phyloP scores from a whole-genome alignment of 306 rosid genomes.

The Begonia fuchsioides region DNA sequence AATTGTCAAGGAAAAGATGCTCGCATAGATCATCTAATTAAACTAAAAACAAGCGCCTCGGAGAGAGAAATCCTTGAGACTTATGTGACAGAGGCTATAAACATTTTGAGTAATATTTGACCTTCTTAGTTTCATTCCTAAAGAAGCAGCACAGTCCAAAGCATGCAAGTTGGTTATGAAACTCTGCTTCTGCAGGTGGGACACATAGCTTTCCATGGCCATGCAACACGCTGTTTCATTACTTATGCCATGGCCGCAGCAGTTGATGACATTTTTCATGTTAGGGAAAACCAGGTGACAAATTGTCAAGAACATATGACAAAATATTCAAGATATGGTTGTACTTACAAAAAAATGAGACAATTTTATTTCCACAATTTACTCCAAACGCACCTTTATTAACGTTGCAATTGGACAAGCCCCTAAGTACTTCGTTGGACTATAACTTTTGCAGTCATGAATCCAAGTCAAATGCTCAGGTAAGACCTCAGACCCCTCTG shows the following conservation, averaged over 20 bases:
- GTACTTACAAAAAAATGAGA: not conserved
- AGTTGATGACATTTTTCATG: conserved; percentile 39
- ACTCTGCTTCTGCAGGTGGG: conserved; percentile 94
- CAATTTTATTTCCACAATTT: not conserved
- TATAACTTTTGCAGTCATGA: conserved; percentile 54
- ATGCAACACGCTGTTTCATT: conserved; percentile 67
- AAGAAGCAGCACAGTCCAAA: conserved; percentile 71
- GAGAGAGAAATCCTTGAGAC: conserved; percentile 87
- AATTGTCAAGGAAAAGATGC: conserved; percentile 1
- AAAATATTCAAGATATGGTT: conserved; percentile 5
- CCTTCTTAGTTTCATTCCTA: conserved; percentile 59
- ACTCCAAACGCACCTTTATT: conserved; percentile 42
- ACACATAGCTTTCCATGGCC: conserved; percentile 73
- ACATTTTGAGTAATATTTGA: conserved; percentile 52
- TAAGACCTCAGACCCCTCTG: conserved; percentile 29
- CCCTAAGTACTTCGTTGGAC: conserved; percentile 87
- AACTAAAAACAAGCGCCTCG: conserved; percentile 38
- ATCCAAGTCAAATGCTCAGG: conserved; percentile 39
- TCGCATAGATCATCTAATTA: not conserved
- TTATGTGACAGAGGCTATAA: conserved; percentile 66
- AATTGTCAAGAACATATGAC: conserved; percentile 29
- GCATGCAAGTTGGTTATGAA: conserved; percentile 93
- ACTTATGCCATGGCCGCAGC: conserved; percentile 50
- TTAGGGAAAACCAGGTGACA: conserved; percentile 77
- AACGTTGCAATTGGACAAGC: conserved; percentile 70